These are phyloP conservation scores for Pyrenophora graminea DNA, from an alignment of 2,329 filamentous ascomycete genomes.

Conservation along the genomic window DNA sequence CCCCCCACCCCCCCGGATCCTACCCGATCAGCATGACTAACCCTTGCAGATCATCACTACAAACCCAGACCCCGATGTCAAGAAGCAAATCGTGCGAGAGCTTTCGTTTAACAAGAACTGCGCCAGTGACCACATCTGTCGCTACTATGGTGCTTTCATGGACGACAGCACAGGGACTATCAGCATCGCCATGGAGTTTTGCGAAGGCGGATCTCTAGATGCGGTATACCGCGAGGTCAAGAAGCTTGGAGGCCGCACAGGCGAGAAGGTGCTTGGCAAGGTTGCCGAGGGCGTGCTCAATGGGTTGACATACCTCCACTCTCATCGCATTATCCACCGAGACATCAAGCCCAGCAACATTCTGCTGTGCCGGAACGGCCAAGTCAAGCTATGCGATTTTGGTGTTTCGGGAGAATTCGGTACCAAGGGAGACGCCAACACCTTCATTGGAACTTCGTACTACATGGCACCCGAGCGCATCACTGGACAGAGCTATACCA, in stretches of 20 bases:
- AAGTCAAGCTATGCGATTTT: slow-evolving; percentile 98
- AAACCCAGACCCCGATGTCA: slow-evolving; percentile 95
- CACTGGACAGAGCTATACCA: slow-evolving; percentile 96
- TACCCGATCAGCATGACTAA: not conserved
- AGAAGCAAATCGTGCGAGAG: slow-evolving; percentile 97
- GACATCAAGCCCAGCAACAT: slow-evolving; percentile 99
- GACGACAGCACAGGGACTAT: slow-evolving; percentile 96
- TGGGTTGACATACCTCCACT: slow-evolving; percentile 91
- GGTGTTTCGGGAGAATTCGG: slow-evolving; percentile 97
- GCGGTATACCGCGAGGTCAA: slow-evolving; percentile 98
- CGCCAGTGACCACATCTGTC: slow-evolving; percentile 92
- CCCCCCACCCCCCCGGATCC: not conserved
- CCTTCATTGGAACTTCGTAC: slow-evolving; percentile 97
- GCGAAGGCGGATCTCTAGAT: slow-evolving; percentile 93
- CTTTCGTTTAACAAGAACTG: slow-evolving; percentile 98
- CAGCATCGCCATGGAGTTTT: slow-evolving; percentile 99
- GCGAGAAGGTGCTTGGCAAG: slow-evolving; percentile 96
- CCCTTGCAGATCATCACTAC: slow-evolving; percentile 81
- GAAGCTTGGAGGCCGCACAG: slow-evolving; percentile 88
- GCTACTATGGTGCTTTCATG: slow-evolving; percentile 96
- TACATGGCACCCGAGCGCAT: slow-evolving; percentile 99
- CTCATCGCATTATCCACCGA: slow-evolving; percentile 95
- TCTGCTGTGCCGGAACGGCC: slow-evolving; percentile 80
- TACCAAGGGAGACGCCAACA: slow-evolving; percentile 97
- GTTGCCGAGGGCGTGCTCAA: slow-evolving; percentile 93